Conservation (phyloP, 495 filamentous ascomycete species). For the Penicillium bovifimosum region DNA sequence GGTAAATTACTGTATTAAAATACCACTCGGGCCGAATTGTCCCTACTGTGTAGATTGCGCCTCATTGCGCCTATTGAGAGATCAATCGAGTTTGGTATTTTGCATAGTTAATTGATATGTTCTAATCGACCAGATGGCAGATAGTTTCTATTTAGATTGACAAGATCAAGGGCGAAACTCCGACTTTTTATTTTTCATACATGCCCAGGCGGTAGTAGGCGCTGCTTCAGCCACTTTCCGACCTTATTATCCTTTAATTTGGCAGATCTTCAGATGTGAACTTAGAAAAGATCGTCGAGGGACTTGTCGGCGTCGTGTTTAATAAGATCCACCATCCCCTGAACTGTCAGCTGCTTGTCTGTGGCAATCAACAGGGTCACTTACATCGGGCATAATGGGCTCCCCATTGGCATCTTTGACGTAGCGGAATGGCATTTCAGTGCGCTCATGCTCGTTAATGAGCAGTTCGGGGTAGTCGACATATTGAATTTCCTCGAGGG, state of each 20-base stretch:
- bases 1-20: background rate
- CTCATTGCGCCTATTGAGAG: background rate
- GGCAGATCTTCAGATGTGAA: background rate
- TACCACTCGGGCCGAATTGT: too few relatives aligned
- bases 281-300: constrained; percentile 77
- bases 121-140: too few relatives aligned
- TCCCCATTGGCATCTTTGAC: constrained; percentile 67
- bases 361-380: constrained; percentile 15
- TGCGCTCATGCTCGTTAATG: constrained; percentile 86
- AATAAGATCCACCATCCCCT: constrained; percentile 95
- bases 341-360: background rate
- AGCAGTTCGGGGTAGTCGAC: constrained; percentile 82
- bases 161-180: background rate
- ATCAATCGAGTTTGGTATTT: too few relatives aligned
- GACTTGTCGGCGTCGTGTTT: constrained; percentile 89
- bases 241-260: background rate
- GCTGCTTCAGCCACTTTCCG: background rate
- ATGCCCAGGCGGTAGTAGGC: background rate
- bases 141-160: background rate
- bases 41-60: too few relatives aligned
- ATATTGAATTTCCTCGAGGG: constrained; percentile 70
- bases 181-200: too few relatives aligned
- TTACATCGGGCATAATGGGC: constrained; percentile 85
- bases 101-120: too few relatives aligned
- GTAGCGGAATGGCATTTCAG: constrained; percentile 96